Evolutionary conservation across 1,139 yeast genomes (phyloP), one percentile per base, ranked within the genome.

Genomic region (Entelexis sorbosivorans): DNA sequence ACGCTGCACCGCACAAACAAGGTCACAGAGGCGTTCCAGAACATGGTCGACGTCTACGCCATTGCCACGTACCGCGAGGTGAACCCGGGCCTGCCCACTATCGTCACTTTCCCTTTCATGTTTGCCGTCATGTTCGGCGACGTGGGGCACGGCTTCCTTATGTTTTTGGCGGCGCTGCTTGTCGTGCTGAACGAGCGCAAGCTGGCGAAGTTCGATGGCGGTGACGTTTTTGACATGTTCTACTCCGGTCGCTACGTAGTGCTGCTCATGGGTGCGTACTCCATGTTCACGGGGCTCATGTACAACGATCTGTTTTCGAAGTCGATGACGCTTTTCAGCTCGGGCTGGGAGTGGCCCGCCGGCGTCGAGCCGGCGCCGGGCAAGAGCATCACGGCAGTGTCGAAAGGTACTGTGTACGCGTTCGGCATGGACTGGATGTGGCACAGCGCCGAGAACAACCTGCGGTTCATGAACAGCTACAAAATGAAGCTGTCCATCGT

Each of bases 61-160:
- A 76, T 91, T 55, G 94, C 96, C 14, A 81, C 93, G 9, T 91
- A 91, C 67, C 88, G 85, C 64, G 99, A 91, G 67, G 93, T 91
- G 31, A 91, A 91, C 64, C 96, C 98, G 1, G 97, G 96, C 51
- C 74, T 91, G 57, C 93, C 98, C 11, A 86, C 99, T 0, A 77
- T 89, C 45, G 82, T 91, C 36, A 91, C 99, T 0, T 91, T 91
- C 71, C 99, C 99, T 13, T 91, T 93, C 68, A 85, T 93, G 95
- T 91, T 91, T 71, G 96, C 98, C 29, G 85, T 91, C 61, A 91
- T 91, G 99, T 91, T 91, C 74, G 99, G 99, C 68, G 99, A 91
- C 70, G 70, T 91, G 52, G 99, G 99, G 6, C 99, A 91, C 68
- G 99, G 98, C 22, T 73, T 87, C 52, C 75, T 93, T 52, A 74